phyloP scores from a whole-genome alignment of 2,329 filamentous ascomycete genomes.

The Paecilomyces formosus region DNA sequence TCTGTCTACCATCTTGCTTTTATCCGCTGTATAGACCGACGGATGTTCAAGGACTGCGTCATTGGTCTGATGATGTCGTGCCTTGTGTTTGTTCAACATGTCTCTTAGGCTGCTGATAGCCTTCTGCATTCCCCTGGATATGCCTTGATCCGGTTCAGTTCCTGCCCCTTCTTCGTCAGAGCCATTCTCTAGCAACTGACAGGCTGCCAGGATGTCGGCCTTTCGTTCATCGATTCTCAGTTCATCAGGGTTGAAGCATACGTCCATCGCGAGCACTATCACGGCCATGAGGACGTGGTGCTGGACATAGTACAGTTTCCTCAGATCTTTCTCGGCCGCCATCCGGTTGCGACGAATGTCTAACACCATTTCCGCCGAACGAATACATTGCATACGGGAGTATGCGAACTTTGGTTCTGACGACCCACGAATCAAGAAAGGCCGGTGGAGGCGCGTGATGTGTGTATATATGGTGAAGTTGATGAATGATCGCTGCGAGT shows the following conservation, averaged over 20 bases:
- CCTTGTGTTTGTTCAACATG: neutral
- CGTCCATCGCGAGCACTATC: neutral
- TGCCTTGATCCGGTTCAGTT: neutral
- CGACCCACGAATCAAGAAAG: neutral
- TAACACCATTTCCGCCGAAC: neutral
- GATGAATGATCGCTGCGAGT: neutral
- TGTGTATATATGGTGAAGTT: neutral
- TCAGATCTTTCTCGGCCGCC: neutral
- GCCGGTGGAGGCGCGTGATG: neutral
- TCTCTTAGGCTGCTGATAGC: neutral
- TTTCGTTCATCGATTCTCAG: neutral
- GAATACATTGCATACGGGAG: neutral
- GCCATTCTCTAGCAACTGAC: neutral
- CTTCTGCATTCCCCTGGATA: neutral
- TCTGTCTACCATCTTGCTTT: neutral
- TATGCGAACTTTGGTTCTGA: neutral
- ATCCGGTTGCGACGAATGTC: neutral
- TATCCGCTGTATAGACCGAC: neutral
- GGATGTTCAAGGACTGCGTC: neutral
- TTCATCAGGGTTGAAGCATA: neutral
- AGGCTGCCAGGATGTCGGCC: neutral
- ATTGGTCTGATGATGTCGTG: neutral
- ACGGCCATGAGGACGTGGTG: neutral
- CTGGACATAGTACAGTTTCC: neutral
- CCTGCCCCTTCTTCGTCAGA: neutral